Base-by-base conservation (phyloP, 352 stramenopile genomes). In the Elongisporangium senticosum region DNA sequence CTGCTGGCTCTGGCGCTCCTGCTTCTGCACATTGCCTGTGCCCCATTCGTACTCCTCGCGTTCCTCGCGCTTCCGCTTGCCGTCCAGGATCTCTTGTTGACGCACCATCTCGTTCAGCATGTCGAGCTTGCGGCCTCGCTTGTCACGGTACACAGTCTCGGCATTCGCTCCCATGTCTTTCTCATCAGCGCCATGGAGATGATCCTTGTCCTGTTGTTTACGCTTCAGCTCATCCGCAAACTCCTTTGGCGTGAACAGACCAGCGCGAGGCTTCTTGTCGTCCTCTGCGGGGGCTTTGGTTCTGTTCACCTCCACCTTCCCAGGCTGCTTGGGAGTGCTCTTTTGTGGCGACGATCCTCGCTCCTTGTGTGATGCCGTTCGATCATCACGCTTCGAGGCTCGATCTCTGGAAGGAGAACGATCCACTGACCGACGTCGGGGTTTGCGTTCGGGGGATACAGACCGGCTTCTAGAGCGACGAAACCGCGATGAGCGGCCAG, bases 41-140 rank as follows among this genome's bases (percentile, higher is more conserved):
- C 84, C 84, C 84, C 84, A 94, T 50, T 94, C 84, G 53, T 90
- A 94, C 61, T 90, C 76, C 63, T 94, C 84, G 14, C 69, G 68
- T n/a, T 77, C 82, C 51, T 92, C 68, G n/a, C 77, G 80, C 61
- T 89, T 79, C 20, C 74, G 72, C 58, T 94, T 90, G 50, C 80
- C 83, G 15, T 90, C 84, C 24, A 87, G 51, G 49, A 91, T 67
- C 65, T 94, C 84, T 50, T 90, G 82, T 59, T 94, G 84, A 21
- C 77, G 78, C 62, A 88, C 75, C 65, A 94, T 79, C 53, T 94
- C 84, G 58, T 86, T 94, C 3, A 94, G 68, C 79, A 94, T 94
- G 55, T 94, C 83, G 48, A 94, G 58, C 66, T 94, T 94, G 43
- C 82, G 80, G 22, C 84, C 84, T 23, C 83, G 82, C 61, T 89